These are phyloP conservation scores for Nemania bipapillata DNA, from an alignment of 2,329 filamentous ascomycete genomes.

Conservation along the genomic window DNA sequence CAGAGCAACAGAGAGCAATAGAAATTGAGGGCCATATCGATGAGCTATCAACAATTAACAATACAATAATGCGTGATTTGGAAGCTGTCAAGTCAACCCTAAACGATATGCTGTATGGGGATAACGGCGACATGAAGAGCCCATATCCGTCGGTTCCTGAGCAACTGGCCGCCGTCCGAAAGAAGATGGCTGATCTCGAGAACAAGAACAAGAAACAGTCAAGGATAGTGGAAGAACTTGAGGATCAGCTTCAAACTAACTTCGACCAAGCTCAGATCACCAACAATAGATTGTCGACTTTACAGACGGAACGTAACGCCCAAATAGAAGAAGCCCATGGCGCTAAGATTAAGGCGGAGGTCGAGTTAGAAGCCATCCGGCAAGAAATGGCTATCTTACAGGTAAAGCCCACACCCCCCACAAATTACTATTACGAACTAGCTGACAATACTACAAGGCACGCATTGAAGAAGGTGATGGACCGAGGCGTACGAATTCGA, in stretches of 20 bases:
- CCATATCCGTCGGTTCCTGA: constrained; percentile 63
- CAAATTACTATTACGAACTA: background rate
- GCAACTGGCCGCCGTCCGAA: constrained; percentile 71
- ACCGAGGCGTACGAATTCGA: constrained; percentile 69
- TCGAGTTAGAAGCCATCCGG: constrained; percentile 73
- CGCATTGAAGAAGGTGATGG: constrained; percentile 51
- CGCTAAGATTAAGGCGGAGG: constrained; percentile 70
- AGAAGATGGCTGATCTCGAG: constrained; percentile 71
- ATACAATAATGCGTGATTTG: constrained; percentile 70
- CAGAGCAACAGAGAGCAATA: constrained; percentile 67
- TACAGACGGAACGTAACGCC: constrained; percentile 77
- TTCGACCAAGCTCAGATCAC: constrained; percentile 91
- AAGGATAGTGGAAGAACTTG: constrained; percentile 90
- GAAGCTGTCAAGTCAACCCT: constrained; percentile 68
- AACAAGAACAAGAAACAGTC: constrained; percentile 87
- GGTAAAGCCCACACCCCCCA: constrained; percentile 61
- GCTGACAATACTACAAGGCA: constrained; percentile 40
- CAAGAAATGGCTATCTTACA: constrained; percentile 81
- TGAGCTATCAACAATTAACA: constrained; percentile 68
- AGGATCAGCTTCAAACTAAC: constrained; percentile 94
- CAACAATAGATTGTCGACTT: constrained; percentile 84
- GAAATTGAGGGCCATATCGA: constrained; percentile 67
- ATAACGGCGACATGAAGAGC: constrained; percentile 58
- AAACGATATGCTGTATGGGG: constrained; percentile 64
- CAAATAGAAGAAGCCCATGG: constrained; percentile 82